These are phyloP conservation scores for Flaveria trinervia DNA, from an alignment of 129 eudicot genomes.

Conservation along the genomic window DNA sequence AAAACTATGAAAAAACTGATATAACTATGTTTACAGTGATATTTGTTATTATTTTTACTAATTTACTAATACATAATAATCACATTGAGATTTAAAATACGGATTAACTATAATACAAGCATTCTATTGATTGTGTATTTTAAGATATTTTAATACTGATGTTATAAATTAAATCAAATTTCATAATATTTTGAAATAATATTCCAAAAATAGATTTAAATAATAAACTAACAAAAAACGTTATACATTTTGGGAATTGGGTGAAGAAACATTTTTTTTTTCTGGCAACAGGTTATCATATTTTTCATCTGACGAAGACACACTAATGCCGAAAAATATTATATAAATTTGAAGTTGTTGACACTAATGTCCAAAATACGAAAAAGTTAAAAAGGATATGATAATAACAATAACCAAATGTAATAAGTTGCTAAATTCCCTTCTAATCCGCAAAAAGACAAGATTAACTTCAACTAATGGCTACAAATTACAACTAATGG, in stretches of 20 bases:
- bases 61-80: neutral
- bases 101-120: too few species aligned
- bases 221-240: neutral
- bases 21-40: neutral
- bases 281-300: neutral
- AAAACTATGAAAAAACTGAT: neutral
- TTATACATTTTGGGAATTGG: neutral
- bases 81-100: too few species aligned
- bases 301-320: neutral
- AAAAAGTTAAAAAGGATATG: neutral
- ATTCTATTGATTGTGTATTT: too few species aligned
- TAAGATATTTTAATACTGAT: neutral
- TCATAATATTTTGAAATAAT: neutral
- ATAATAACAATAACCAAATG: neutral
- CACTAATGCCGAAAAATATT: neutral
- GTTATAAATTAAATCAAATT: neutral
- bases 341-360: neutral
- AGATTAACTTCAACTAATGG: constrained; percentile 20
- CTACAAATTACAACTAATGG: constrained; percentile 16
- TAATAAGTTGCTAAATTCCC: neutral
- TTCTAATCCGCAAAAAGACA: constrained; percentile 19
- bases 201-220: neutral
- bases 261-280: neutral
- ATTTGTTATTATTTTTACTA: neutral
- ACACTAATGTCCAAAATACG: neutral